Conservation (phyloP, 2,329 filamentous ascomycete species). For the Talaromyces rugulosus region DNA sequence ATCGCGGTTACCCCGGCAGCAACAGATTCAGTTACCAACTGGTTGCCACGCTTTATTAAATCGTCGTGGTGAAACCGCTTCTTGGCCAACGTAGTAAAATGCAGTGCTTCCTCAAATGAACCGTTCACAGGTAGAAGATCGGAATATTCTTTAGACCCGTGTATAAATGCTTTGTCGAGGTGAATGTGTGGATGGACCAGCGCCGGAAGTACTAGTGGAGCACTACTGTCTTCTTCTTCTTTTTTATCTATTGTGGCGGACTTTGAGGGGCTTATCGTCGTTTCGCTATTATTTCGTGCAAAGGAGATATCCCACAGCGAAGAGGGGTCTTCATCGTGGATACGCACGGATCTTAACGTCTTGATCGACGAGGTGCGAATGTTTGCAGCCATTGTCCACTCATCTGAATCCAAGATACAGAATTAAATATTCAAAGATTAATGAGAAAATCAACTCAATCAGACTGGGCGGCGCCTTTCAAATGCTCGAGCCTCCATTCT, state of each 20-base stretch:
- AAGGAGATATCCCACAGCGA: background rate
- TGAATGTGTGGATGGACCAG: conserved; percentile 72
- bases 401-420: background rate
- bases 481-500: conserved; percentile 3
- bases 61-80: conserved; percentile 58
- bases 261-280: background rate
- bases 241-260: background rate
- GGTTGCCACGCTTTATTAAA: conserved; percentile 60
- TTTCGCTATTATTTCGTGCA: background rate
- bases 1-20: conserved; percentile 63
- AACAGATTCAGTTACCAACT: conserved; percentile 63
- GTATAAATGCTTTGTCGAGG: conserved; percentile 52
- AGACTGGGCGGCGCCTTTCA: background rate
- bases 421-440: background rate
- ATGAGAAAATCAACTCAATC: background rate
- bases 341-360: background rate
- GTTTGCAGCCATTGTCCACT: background rate
- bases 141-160: conserved; percentile 44
- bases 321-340: background rate
- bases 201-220: conserved; percentile 44
- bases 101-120: conserved; percentile 63
- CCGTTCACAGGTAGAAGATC: conserved; percentile 57
- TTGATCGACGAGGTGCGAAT: background rate
- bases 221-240: background rate
- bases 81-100: conserved; percentile 58